Evolutionary conservation across 2,329 filamentous ascomycete genomes (phyloP).

Genomic region (Colletotrichum sp.): DNA sequence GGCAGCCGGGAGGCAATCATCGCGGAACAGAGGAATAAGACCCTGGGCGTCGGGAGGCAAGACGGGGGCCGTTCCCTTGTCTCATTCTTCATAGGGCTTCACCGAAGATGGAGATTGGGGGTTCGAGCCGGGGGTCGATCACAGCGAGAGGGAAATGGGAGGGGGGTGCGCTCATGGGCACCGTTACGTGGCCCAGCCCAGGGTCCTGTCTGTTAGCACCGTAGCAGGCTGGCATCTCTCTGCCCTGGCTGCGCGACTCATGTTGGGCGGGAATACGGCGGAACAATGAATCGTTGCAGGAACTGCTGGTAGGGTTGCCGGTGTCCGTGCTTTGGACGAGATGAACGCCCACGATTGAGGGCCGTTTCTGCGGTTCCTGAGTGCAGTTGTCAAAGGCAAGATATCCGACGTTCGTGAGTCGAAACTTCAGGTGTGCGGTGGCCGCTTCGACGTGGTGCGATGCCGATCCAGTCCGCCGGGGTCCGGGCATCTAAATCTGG

Average conservation of each 20-base stretch:
- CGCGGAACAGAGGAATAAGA: not conserved
- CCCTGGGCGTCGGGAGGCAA: not conserved
- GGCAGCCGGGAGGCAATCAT: not conserved
- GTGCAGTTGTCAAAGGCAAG: not conserved
- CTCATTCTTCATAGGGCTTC: conserved; percentile 8
- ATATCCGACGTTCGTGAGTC: not conserved
- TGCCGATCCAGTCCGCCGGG: not conserved
- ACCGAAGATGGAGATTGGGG: not conserved
- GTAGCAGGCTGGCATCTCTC: not conserved
- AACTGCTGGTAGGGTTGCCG: not conserved
- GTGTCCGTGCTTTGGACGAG: not conserved
- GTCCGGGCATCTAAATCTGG: not conserved
- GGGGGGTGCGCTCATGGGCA: not conserved
- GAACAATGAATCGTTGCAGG: not conserved
- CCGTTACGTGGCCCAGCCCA: conserved; percentile 2
- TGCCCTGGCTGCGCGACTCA: conserved; percentile 11
- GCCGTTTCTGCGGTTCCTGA: not conserved
- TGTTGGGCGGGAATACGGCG: conserved; percentile 2
- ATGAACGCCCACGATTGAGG: not conserved
- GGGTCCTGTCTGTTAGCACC: conserved; percentile 1
- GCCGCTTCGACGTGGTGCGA: not conserved
- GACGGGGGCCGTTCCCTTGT: not conserved
- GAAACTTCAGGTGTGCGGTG: not conserved
- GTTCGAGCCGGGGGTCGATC: not conserved
- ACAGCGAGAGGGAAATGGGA: not conserved